A percentile compares a stretch with the other conserved stretches of the same genome.
These are phyloP conservation scores for Metschnikowia aberdeeniae DNA, from an alignment of 805 yeast genomes.

Conservation along the genomic window DNA sequence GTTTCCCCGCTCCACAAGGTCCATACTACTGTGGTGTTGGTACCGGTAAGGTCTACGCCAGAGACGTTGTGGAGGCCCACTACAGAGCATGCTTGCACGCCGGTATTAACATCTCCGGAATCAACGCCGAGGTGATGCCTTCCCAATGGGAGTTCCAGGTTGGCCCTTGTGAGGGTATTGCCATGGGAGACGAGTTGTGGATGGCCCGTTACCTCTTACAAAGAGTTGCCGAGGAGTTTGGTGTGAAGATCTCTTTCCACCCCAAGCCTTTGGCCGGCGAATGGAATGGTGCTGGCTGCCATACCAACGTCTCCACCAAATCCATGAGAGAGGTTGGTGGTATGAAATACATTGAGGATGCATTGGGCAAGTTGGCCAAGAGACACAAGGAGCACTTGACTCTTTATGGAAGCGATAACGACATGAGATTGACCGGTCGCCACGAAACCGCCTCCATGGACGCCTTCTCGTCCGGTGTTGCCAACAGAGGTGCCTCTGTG, in stretches of 20 bases:
- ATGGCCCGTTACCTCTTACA: slow-evolving; percentile 87
- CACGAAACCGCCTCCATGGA: slow-evolving; percentile 97
- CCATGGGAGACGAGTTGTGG: slow-evolving; percentile 98
- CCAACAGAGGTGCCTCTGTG: slow-evolving; percentile 98
- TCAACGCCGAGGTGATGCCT: slow-evolving; percentile 99
- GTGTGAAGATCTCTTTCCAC: slow-evolving; percentile 97
- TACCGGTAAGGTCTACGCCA: slow-evolving; percentile 94
- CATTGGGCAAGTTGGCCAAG: slow-evolving; percentile 87
- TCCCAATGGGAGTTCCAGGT: slow-evolving; percentile 99
- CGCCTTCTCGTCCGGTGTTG: slow-evolving; percentile 92
- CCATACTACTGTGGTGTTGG: slow-evolving; percentile 99
- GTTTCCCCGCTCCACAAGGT: slow-evolving; percentile 99
- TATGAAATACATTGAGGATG: slow-evolving; percentile 88
- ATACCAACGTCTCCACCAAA: slow-evolving; percentile 94
- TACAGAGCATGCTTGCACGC: slow-evolving; percentile 96
- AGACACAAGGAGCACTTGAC: slow-evolving; percentile 96
- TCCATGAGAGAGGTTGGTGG: slow-evolving; percentile 94
- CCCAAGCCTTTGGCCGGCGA: slow-evolving; percentile 99
- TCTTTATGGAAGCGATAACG: slow-evolving; percentile 94
- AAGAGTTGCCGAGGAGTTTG: slow-evolving; percentile 98
- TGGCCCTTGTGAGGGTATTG: slow-evolving; percentile 94
- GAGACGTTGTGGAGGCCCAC: slow-evolving; percentile 98
- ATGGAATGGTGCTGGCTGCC: slow-evolving; percentile 99
- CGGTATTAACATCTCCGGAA: slow-evolving; percentile 89
- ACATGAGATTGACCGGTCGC: slow-evolving; percentile 92